phyloP scores from a whole-genome alignment of 2,329 filamentous ascomycete species.

The Talaromyces sp. region DNA sequence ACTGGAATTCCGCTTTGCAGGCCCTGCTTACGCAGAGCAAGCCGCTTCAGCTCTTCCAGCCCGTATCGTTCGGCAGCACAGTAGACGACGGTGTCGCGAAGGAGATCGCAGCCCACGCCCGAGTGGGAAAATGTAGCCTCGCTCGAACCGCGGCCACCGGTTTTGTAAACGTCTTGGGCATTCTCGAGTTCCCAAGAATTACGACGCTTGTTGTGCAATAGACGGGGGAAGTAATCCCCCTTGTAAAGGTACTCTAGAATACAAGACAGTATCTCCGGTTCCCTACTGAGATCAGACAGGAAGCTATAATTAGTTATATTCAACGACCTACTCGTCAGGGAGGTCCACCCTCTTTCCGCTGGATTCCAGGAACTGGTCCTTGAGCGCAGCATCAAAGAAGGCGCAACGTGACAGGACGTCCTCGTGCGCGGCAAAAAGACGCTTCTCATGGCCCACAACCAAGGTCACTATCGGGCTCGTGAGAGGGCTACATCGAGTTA shows the following conservation, averaged over 20 bases:
- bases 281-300: conserved; percentile 53
- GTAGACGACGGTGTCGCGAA: conserved; percentile 92
- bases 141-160: conserved; percentile 57
- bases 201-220: conserved; percentile 79
- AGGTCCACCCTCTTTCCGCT: conserved; percentile 71
- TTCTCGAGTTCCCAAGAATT: conserved; percentile 90
- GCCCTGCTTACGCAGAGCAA: conserved; percentile 91
- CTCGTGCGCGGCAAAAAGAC: conserved; percentile 92
- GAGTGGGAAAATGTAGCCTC: conserved; percentile 75
- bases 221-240: conserved; percentile 87
- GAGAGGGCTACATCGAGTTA: conserved; percentile 37
- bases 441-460: conserved; percentile 75
- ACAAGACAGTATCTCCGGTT: conserved; percentile 89
- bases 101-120: conserved; percentile 68
- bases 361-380: conserved; percentile 66
- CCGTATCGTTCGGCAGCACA: conserved; percentile 87
- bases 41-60: conserved; percentile 84
- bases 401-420: conserved; percentile 82
- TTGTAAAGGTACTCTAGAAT: conserved; percentile 97
- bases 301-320: not conserved
- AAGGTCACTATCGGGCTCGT: conserved; percentile 78
- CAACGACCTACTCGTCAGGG: conserved; percentile 54
- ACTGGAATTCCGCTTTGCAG: conserved; percentile 90
- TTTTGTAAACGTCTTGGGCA: conserved; percentile 50
- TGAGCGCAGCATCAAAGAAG: conserved; percentile 71